Base-by-base conservation (phyloP, 768 basidiomycete genomes). In the Lentinula aciculospora region DNA sequence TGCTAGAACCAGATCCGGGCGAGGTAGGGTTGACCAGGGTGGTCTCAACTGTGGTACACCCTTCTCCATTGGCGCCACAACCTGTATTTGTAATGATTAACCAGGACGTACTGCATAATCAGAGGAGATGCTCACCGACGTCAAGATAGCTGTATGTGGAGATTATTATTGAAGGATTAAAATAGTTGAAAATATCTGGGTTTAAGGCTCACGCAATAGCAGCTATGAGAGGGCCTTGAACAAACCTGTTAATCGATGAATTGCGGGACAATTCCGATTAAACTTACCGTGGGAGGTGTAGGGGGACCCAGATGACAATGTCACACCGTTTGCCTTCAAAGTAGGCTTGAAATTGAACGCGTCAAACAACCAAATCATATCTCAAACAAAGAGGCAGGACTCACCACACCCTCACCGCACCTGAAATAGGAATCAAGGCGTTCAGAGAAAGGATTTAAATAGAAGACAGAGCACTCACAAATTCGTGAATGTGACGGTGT, bases 51-150 rank as follows among this genome's bases (percentile, higher is more conserved):
- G 69, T 44, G 17, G 70, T 71, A 62, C 74, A 75, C 5, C 67
- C 60, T 51, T 75, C 74, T 1, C 74, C 74, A 58, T 73, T 72
- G 60, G 68, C 68, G 2, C 71, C 71, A 40, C 72, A 74, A 8
- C 71, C 71, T 66, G 58, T 44, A 50, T 31, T 28, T 12, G n/a
- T 23, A 4, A 56, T 29, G 15, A 44, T 40, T 31, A 10, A 8
- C 10, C 17, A 44, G 13, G 12, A 17, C n/a, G 23, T 21, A 19
- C n/a, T 21, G 19, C 9, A 9, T 9, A 44, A 21, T 21, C 17
- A 44, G 42, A 9, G 42, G 21, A 23, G 23, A 21, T 39, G 37
- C 42, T 44, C 21, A 44, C 42, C 42, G 42, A 44, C 42, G 42
- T 44, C 42, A 23, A 65, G 56, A 42, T 56, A 53, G n/a, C 39